Evolutionary conservation across 345 rosid genomes (phyloP).

Genomic region (Dipteronia sinensis): DNA sequence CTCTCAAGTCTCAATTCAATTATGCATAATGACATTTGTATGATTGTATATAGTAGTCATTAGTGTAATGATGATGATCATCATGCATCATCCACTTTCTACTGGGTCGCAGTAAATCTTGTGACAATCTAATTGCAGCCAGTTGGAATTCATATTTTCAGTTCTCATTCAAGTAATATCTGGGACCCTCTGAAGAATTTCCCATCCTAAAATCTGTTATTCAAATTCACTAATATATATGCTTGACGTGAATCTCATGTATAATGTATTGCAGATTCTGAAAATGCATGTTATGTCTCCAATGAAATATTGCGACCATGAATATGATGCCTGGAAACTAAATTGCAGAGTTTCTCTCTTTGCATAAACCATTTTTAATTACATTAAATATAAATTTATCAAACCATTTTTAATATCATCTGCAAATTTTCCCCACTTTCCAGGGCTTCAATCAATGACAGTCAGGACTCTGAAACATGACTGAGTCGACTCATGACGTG

Average conservation of each 20-base stretch:
- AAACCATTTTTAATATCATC: too few species aligned
- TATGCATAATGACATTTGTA: background rate
- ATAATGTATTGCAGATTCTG: background rate
- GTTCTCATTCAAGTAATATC: background rate
- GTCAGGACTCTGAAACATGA: too few species aligned
- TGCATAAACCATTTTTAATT: too few species aligned
- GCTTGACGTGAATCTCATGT: background rate
- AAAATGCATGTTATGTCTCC: background rate
- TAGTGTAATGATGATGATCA: background rate
- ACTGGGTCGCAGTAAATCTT: background rate
- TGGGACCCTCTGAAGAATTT: background rate
- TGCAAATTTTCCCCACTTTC: too few species aligned
- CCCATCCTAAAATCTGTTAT: background rate
- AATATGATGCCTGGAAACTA: too few species aligned
- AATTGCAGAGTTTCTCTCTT: background rate
- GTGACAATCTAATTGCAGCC: background rate
- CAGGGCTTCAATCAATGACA: too few species aligned
- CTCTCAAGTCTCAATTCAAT: background rate
- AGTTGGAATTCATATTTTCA: constrained; percentile 9
- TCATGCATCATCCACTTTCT: constrained; percentile 4
- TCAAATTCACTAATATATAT: background rate
- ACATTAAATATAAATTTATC: too few species aligned
- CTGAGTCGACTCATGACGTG: too few species aligned
- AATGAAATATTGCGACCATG: background rate
- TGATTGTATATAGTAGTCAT: background rate